Conservation (phyloP, 768 basidiomycete genomes). For the Omphalotus guepiniiformis region DNA sequence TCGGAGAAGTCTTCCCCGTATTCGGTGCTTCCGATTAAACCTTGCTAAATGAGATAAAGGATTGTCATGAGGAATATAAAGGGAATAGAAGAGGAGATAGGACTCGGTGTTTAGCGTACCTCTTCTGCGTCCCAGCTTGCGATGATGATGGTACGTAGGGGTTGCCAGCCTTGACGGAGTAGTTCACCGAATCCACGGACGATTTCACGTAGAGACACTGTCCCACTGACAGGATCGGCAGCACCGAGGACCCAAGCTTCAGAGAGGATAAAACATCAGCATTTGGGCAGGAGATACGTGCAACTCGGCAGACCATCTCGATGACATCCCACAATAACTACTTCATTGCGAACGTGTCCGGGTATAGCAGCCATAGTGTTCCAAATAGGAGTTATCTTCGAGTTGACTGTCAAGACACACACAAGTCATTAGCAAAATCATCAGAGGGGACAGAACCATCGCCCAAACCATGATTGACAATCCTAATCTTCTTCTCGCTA, state of each 20-base stretch:
- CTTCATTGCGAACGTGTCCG: constrained; percentile 78
- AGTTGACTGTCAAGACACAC: constrained; percentile 47
- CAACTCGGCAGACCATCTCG: constrained; percentile 63
- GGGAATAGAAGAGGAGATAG: neutral
- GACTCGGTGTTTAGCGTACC: constrained; percentile 20
- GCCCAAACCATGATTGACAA: constrained; percentile 51
- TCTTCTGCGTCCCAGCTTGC: constrained; percentile 79
- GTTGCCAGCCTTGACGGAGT: constrained; percentile 74
- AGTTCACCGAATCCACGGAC: constrained; percentile 71
- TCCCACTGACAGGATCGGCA: constrained; percentile 76
- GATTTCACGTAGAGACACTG: constrained; percentile 72
- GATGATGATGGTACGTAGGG: constrained; percentile 67
- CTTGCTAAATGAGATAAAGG: constrained; percentile 34
- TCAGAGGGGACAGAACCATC: neutral
- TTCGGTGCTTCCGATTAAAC: constrained; percentile 84
- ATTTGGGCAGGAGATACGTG: neutral
- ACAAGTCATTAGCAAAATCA: neutral
- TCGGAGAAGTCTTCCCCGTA: constrained; percentile 89
- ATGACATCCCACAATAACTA: constrained; percentile 85
- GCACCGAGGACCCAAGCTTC: constrained; percentile 77
- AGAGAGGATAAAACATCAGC: neutral
- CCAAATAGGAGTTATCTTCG: constrained; percentile 84
- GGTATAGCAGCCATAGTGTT: constrained; percentile 83
- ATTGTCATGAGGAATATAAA: neutral
- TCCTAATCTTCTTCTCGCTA: constrained; percentile 44